phyloP scores from a whole-genome alignment of 352 stramenopile genomes.

The Phytophthora aleatoria region DNA sequence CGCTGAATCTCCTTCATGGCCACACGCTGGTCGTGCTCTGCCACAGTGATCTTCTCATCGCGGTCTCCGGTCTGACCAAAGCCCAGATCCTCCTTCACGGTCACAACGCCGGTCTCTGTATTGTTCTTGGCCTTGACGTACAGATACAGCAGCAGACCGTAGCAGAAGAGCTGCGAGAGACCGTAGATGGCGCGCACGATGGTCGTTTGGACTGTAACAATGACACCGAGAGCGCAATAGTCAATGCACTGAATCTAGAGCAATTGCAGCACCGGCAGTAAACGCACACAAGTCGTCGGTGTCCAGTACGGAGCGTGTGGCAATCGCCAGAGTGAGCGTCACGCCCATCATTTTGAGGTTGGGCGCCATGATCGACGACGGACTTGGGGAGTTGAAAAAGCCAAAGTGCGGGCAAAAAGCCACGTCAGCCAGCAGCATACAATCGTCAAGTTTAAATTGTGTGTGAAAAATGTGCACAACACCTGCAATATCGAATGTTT shows the following conservation, averaged over 20 bases:
- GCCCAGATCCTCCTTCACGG: conserved; percentile 78
- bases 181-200: conserved; percentile 61
- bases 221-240: background rate
- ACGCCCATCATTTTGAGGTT: conserved; percentile 85
- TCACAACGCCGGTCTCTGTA: conserved; percentile 71
- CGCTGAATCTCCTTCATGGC: conserved; percentile 74
- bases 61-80: conserved; percentile 76
- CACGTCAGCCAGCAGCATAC: conserved; percentile 18
- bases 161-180: conserved; percentile 73
- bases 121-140: conserved; percentile 83
- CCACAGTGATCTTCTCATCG: conserved; percentile 82
- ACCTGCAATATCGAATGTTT: conserved; percentile 2
- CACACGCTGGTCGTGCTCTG: conserved; percentile 82
- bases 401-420: background rate
- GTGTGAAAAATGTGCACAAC: background rate
- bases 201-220: conserved; percentile 54
- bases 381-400: conserved; percentile 6
- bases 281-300: conserved; percentile 59
- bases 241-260: background rate
- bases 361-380: conserved; percentile 52
- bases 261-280: background rate
- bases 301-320: conserved; percentile 74
- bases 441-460: conserved; percentile 8
- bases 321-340: conserved; percentile 62
- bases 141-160: conserved; percentile 56